Base-by-base conservation (phyloP, 352 stramenopile species). In the Pythium grandisporangium region DNA sequence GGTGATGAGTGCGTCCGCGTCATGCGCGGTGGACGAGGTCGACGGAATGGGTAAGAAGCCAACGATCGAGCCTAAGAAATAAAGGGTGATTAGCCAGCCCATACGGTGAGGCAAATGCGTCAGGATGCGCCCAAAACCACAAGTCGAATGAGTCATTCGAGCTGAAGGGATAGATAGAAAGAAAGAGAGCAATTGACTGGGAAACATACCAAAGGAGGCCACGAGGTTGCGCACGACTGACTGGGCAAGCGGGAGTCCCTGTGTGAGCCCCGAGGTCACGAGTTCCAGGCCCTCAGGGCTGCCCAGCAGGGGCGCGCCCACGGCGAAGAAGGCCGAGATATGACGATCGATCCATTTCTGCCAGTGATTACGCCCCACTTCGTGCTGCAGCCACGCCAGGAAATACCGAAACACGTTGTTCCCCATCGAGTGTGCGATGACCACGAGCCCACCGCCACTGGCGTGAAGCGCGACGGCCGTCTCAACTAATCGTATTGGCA, bases 321-420 rank as follows among this genome's bases (percentile, higher is more conserved):
- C 61, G 3, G 74, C 74, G 53, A 91, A 91, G 48, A 81, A 91
- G 11, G 77, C 57, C 14, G 74, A 78, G 36, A 91, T 70, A 45
- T 91, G 70, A 10, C 51, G 58, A 45, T 86, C 72, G 33, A 91
- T 82, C 77, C 77, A 91, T 30, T 61, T 45, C 27, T 84, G 68
- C 66, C 67, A 84, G 53, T 86, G 61, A 37, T 89, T 73, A 6
- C 59, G 55, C 1, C 75, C 75, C 17, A 91, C 59, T 43, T 91
- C 74, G 38, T 79, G 66, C 42, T 82, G 76, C 40, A 91, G 56
- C 77, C 77, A 91, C 44, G 70, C 70, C 24, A 91, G 66, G 34
- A 91, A 91, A 60, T 91, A 91, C 3, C 74, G 74, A 19, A 91
- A 81, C 14, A 88, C 49, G 26, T 63, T 63, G 47, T 91, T 91